A percentile compares a stretch with the other conserved stretches of the same genome.
Conservation (phyloP, 2,329 filamentous ascomycete species). For the Hymenoscyphus fraxineus region DNA sequence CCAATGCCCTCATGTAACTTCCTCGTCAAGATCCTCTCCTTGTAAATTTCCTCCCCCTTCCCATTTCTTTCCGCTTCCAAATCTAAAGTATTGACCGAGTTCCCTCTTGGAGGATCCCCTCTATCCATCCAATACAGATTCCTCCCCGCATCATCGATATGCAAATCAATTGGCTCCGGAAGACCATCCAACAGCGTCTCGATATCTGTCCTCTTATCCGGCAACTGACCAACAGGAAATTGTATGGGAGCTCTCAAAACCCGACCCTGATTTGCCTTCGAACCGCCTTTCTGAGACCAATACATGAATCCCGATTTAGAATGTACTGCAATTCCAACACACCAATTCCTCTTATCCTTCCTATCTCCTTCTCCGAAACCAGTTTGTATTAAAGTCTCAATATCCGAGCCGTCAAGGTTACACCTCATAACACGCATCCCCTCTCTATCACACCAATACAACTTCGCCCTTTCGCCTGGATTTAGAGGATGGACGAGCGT, state of each 20-base stretch:
- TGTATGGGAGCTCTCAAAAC: slow-evolving; percentile 10
- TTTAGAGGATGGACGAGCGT: neutral
- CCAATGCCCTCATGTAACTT: slow-evolving; percentile 47
- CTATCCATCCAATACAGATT: slow-evolving; percentile 58
- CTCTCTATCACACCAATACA: slow-evolving; percentile 44
- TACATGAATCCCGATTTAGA: slow-evolving; percentile 35
- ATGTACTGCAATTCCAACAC: slow-evolving; percentile 51
- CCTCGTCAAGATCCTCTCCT: slow-evolving; percentile 29
- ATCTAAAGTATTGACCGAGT: slow-evolving; percentile 43
- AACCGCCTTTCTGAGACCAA: slow-evolving; percentile 30
- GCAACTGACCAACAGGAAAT: slow-evolving; percentile 1
- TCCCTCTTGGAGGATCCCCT: slow-evolving; percentile 52
- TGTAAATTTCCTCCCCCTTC: neutral
- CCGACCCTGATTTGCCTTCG: slow-evolving; percentile 13
- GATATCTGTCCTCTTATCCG: slow-evolving; percentile 2
- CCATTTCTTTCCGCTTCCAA: neutral
- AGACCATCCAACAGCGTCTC: slow-evolving; percentile 38
- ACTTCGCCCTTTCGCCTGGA: neutral
- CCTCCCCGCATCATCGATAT: slow-evolving; percentile 43
- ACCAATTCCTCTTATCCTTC: slow-evolving; percentile 39
- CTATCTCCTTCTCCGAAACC: slow-evolving; percentile 8
- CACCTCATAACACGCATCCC: slow-evolving; percentile 40
- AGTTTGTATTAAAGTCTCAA: slow-evolving; percentile 34
- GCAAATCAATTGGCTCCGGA: slow-evolving; percentile 55
- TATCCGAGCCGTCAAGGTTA: slow-evolving; percentile 37